A percentile compares a stretch with the other conserved stretches of the same genome.
Conservation (phyloP, 148 eudicot genomes). For the Silene uniflora region DNA sequence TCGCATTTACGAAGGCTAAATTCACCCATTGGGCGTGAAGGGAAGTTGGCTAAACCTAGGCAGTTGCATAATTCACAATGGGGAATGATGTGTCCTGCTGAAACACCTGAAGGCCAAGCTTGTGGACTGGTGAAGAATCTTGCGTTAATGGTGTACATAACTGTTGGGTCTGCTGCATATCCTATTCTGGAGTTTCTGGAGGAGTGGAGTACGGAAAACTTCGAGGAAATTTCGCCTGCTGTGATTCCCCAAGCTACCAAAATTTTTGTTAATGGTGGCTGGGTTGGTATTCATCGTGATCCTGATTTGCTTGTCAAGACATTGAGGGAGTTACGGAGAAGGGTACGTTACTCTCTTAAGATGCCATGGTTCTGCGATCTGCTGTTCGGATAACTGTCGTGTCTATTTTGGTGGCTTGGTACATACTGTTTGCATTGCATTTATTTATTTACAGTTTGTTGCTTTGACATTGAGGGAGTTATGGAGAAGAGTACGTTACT, state of each 20-base stretch:
- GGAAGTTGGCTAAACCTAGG: slow-evolving; percentile 95
- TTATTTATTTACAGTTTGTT: background rate
- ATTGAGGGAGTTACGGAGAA: slow-evolving; percentile 75
- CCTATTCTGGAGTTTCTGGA: slow-evolving; percentile 92
- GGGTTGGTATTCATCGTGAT: slow-evolving; percentile 99
- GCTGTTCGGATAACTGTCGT: slow-evolving; percentile 4
- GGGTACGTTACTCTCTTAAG: slow-evolving; percentile 42
- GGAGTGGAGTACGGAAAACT: slow-evolving; percentile 99
- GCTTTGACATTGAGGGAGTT: slow-evolving; percentile 57
- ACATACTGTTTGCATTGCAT: background rate
- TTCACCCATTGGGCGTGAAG: slow-evolving; percentile 98
- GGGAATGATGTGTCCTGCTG: slow-evolving; percentile 99
- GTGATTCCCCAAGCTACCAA: slow-evolving; percentile 94
- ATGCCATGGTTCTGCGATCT: slow-evolving; percentile 13
- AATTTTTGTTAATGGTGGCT: slow-evolving; percentile 95
- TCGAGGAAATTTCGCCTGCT: slow-evolving; percentile 94
- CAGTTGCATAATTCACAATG: slow-evolving; percentile 98
- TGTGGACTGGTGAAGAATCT: slow-evolving; percentile 97
- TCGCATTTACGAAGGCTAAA: slow-evolving; percentile 88
- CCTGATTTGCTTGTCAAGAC: slow-evolving; percentile 92
- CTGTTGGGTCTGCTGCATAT: slow-evolving; percentile 97
- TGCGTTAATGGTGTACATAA: slow-evolving; percentile 91
- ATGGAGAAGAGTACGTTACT: slow-evolving; percentile 71
- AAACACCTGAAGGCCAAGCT: slow-evolving; percentile 99
- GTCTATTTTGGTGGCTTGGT: slow-evolving; percentile 2